Evolutionary conservation across 176 grass and related monocot genomes (phyloP).

Genomic region (Juncus inflexus): DNA sequence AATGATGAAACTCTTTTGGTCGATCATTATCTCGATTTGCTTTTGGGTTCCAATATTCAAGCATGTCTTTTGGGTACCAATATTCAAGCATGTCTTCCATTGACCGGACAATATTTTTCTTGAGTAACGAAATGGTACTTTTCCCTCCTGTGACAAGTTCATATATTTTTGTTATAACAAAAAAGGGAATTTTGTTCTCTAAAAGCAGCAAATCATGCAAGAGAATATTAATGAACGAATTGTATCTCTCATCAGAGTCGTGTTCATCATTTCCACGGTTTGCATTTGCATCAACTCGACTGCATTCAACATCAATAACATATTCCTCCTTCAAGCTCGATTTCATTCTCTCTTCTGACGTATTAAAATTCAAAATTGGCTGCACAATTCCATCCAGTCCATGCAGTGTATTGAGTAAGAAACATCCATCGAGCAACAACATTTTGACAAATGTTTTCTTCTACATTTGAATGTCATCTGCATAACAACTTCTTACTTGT

Average conservation of each 20-base stretch:
- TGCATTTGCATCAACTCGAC: not conserved
- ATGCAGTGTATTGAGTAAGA: not conserved
- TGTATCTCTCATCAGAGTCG: too few relatives aligned
- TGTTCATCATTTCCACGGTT: too few relatives aligned
- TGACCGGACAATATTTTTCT: not conserved
- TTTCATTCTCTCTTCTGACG: too few relatives aligned
- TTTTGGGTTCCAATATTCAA: not conserved
- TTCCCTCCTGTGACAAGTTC: not conserved
- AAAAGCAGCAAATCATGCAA: not conserved
- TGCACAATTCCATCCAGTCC: not conserved
- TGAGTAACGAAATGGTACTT: not conserved
- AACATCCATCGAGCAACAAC: not conserved
- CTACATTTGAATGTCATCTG: not conserved
- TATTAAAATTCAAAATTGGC: not conserved
- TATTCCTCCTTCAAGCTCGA: not conserved
- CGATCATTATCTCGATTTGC: not conserved
- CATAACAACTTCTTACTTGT: constrained; percentile 3
- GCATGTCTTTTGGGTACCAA: not conserved
- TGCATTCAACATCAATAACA: not conserved
- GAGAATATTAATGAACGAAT: not conserved
- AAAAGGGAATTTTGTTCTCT: constrained; percentile 1
- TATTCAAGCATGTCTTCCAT: not conserved
- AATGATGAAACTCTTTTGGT: not conserved
- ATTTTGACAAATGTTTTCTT: not conserved
- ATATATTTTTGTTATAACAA: not conserved